Percentiles rank a stretch among this genome's conserved stretches.
Conservation (phyloP, 1,284 basidiomycete genomes). For the Cryptococcus maquisensis region DNA sequence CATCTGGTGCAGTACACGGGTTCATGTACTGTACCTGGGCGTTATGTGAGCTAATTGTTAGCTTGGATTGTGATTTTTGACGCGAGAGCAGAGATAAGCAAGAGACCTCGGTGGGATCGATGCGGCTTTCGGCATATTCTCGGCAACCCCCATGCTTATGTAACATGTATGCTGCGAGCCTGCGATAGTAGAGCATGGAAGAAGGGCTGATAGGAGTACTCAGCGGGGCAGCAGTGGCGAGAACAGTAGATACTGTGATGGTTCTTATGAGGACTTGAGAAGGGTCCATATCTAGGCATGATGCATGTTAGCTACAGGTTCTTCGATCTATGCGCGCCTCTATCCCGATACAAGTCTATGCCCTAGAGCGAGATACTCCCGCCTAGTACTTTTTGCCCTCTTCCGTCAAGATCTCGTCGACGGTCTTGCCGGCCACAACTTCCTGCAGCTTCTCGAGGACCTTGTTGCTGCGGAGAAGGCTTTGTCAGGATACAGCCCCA, state of each 20-base stretch:
- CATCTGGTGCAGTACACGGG: no score
- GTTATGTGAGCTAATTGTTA: no score
- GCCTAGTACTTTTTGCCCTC: slow-evolving; percentile 12
- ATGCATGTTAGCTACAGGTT: neutral
- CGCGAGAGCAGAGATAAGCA: no score
- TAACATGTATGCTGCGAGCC: no score
- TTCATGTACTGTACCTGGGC: no score
- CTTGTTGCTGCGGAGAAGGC: slow-evolving; percentile 58
- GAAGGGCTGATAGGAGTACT: neutral
- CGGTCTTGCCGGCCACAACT: slow-evolving; percentile 58
- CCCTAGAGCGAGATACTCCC: no score
- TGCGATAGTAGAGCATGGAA: neutral
- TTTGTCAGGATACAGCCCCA: slow-evolving; percentile 46
- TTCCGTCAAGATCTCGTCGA: slow-evolving; percentile 45
- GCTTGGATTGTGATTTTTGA: no score
- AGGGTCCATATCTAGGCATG: neutral
- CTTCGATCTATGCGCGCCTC: neutral
- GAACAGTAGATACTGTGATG: neutral
- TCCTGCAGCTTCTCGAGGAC: slow-evolving; percentile 54
- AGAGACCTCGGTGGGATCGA: no score
- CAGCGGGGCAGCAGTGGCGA: neutral
- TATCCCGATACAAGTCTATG: neutral
- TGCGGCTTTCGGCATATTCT: no score
- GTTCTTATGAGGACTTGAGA: no score
- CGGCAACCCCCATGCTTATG: no score